Conservation (phyloP, 495 filamentous ascomycete genomes). For the Massariosphaeria phaeospora region DNA sequence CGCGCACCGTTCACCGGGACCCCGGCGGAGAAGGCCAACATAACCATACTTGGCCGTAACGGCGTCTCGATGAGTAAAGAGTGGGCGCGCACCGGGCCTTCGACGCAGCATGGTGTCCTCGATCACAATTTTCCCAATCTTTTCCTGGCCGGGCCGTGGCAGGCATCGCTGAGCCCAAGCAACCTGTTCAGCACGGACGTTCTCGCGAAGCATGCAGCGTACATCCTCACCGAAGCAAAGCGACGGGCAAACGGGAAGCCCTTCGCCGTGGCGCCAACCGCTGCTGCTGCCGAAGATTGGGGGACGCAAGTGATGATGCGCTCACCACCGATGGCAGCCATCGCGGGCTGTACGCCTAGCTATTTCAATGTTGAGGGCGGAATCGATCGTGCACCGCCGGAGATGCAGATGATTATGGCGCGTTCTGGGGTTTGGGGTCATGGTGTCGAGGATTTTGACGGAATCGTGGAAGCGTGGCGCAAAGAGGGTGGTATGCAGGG, state of each 20-base stretch:
- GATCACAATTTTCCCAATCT: constrained; percentile 51
- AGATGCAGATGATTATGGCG: constrained; percentile 30
- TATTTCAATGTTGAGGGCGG: constrained; percentile 52
- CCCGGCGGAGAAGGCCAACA: constrained; percentile 40
- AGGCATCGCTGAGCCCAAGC: constrained; percentile 43
- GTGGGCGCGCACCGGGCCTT: constrained; percentile 38
- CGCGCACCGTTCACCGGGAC: constrained; percentile 33
- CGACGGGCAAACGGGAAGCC: constrained; percentile 25
- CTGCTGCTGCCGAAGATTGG: constrained; percentile 48
- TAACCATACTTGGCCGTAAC: constrained; percentile 43
- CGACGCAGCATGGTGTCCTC: constrained; percentile 48
- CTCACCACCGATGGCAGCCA: constrained; percentile 40
- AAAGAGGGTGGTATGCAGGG: constrained; percentile 32
- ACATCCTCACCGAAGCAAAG: constrained; percentile 47
- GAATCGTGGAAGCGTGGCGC: constrained; percentile 32
- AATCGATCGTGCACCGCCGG: constrained; percentile 27
- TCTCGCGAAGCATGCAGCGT: constrained; percentile 42
- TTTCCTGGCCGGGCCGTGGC: constrained; percentile 45
- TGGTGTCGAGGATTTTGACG: constrained; percentile 26
- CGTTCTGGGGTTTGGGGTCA: constrained; percentile 28
- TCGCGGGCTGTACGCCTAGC: constrained; percentile 52
- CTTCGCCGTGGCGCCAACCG: constrained; percentile 43
- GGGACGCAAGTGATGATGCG: constrained; percentile 40
- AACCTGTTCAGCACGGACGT: constrained; percentile 43
- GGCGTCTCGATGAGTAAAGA: constrained; percentile 45